These are phyloP conservation scores for Phytophthora litchii DNA, from an alignment of 352 stramenopile genomes.

Conservation along the genomic window DNA sequence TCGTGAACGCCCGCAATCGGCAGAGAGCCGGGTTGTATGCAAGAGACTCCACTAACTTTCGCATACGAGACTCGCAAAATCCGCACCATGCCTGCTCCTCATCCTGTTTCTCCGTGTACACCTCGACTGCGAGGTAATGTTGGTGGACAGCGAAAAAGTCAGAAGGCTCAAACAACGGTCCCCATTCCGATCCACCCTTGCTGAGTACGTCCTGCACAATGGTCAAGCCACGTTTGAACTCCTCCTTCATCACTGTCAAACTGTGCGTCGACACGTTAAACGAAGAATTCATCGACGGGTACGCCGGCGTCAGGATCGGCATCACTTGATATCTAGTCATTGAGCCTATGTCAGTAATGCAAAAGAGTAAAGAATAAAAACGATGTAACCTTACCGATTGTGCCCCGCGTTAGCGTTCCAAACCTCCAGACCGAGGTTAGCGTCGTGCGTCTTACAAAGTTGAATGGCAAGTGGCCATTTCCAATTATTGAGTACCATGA, in stretches of 20 bases:
- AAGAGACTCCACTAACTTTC: conserved; percentile 90
- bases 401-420: conserved; percentile 89
- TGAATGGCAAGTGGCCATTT: conserved; percentile 92
- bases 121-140: conserved; percentile 92
- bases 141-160: conserved; percentile 91
- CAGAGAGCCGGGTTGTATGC: conserved; percentile 84
- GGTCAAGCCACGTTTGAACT: conserved; percentile 85
- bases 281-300: conserved; percentile 99
- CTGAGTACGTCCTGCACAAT: conserved; percentile 87
- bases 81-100: conserved; percentile 94
- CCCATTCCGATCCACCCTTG: conserved; percentile 83
- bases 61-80: conserved; percentile 94
- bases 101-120: conserved; percentile 88
- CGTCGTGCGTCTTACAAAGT: conserved; percentile 87
- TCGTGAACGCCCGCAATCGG: conserved; percentile 82
- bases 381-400: conserved; percentile 54
- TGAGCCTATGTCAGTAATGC: not conserved
- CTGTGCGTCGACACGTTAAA: conserved; percentile 97
- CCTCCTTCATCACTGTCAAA: conserved; percentile 94
- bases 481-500: conserved; percentile 91
- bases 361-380: conserved; percentile 8
- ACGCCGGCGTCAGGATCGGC: conserved; percentile 99
- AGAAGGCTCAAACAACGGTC: conserved; percentile 77
- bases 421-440: conserved; percentile 86
- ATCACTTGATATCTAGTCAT: conserved; percentile 92